A percentile compares a stretch with the other conserved stretches of the same genome.
Conservation (phyloP, 768 basidiomycete species). For the Jaapia argillacea region DNA sequence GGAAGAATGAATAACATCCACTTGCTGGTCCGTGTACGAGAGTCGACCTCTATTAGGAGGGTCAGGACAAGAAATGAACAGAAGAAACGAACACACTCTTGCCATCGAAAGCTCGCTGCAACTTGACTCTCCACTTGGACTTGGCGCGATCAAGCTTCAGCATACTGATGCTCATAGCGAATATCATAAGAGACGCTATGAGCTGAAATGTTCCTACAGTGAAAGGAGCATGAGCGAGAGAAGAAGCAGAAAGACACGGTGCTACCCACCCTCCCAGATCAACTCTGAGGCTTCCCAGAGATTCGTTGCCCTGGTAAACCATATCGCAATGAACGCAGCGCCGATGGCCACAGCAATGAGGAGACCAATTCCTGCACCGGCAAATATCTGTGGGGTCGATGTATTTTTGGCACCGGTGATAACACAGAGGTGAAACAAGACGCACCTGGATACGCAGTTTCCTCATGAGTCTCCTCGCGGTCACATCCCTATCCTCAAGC, state of each 20-base stretch:
- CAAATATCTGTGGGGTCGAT: conserved; percentile 46
- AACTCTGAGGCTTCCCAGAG: conserved; percentile 81
- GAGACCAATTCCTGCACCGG: conserved; percentile 64
- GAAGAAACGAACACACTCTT: conserved; percentile 28
- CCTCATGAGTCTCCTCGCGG: conserved; percentile 1
- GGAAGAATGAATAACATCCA: conserved; percentile 90
- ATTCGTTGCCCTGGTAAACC: conserved; percentile 85
- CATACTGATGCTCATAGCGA: conserved; percentile 91
- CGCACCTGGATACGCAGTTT: conserved; percentile 62
- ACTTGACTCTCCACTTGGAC: conserved; percentile 87
- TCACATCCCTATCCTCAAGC: conserved; percentile 13
- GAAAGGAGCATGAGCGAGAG: neutral
- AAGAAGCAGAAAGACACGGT: conserved; percentile 13
- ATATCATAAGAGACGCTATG: conserved; percentile 73
- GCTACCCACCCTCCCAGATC: conserved; percentile 79
- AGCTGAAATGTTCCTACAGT: conserved; percentile 54
- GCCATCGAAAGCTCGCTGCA: conserved; percentile 65
- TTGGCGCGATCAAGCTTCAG: conserved; percentile 91
- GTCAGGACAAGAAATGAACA: neutral
- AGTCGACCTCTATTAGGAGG: conserved; percentile 29
- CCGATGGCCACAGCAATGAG: conserved; percentile 75
- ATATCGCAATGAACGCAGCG: conserved; percentile 87
- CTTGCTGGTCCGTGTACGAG: conserved; percentile 46
- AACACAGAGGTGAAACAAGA: neutral
- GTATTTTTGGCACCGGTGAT: neutral